Percentiles rank a stretch among this genome's conserved stretches.
phyloP scores from a whole-genome alignment of 2,329 filamentous ascomycete species.

The Neoascochyta sp. region DNA sequence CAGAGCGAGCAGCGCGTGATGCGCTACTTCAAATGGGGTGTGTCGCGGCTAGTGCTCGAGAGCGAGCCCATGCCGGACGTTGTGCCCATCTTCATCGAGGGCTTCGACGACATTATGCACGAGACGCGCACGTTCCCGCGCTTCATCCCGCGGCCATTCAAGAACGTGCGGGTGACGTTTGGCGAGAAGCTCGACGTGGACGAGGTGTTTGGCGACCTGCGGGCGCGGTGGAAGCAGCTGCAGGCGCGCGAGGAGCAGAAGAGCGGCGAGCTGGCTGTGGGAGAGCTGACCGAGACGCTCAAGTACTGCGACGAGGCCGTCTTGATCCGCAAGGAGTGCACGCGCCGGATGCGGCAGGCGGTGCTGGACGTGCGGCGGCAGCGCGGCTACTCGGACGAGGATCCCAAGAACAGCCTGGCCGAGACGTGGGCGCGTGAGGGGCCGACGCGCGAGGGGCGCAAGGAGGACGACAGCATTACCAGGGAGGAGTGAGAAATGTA shows the following conservation, averaged over 20 bases:
- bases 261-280: constrained; percentile 46
- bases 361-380: constrained; percentile 72
- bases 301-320: constrained; percentile 71
- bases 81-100: constrained; percentile 91
- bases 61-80: constrained; percentile 82
- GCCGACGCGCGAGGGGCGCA: constrained; percentile 52
- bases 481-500: constrained; percentile 47
- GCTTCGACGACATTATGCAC: constrained; percentile 82
- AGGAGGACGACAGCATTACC: constrained; percentile 59
- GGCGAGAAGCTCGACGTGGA: constrained; percentile 75
- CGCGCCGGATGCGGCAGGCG: constrained; percentile 70
- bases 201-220: constrained; percentile 70
- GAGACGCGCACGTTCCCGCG: constrained; percentile 76
- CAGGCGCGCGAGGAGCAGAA: constrained; percentile 51
- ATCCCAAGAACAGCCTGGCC: constrained; percentile 69
- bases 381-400: constrained; percentile 73
- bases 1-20: constrained; percentile 75
- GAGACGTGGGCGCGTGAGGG: constrained; percentile 73
- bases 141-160: constrained; percentile 71
- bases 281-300: constrained; percentile 62
- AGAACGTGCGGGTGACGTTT: constrained; percentile 69
- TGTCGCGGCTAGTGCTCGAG: constrained; percentile 87
- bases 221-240: constrained; percentile 69
- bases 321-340: constrained; percentile 74
- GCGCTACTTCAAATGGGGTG: constrained; percentile 98